Evolutionary conservation across 2,329 filamentous ascomycete species (phyloP), one percentile per base, ranked within the genome.

Genomic region (Aspergillus aculeatus): DNA sequence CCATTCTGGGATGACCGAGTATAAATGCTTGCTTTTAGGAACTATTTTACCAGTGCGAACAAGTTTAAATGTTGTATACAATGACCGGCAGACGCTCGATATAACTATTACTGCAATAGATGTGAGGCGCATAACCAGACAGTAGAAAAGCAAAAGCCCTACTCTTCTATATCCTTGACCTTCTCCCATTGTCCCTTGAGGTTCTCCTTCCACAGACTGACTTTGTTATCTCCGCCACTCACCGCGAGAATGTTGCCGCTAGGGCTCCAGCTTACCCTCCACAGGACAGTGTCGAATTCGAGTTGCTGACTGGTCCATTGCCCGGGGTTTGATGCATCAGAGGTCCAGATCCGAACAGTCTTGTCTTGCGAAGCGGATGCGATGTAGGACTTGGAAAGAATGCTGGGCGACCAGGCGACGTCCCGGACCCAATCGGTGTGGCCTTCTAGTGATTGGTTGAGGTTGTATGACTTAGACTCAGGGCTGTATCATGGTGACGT

Each of bases 201-300:
- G 75, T 96, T 96, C 84, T 99, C 95, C 84, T 98, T 99, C 94
- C 94, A 99, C 76, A 99, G 78, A 56, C 89, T 96, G 58, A 99
- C 93, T 80, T 96, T 93, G 83, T 99, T 99, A 79, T 99, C 94
- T 26, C 90, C 91, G 44, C 92, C 92, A 73, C 90, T 95, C 63
- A 97, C 92, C 10, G 95, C 95, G 69, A 99, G 83, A 21, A 98
- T 93, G 75, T 99, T 99, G 55, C 95, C 95, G 76, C 92, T 96
- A 73, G 98, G 82, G 69, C 92, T 96, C 95, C 95, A 99, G 83
- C 92, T 97, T 50, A 97, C 95, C 58, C 95, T 88, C 95, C 95
- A 99, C 60, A 96, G 85, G 50, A 93, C 89, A 4, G 89, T 87
- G 62, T 97, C 94, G 69, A 99, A 96, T 70, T 89, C 86, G 65